Conservation (phyloP, 257 asterid genomes). For the Anisodus tanguticus region DNA sequence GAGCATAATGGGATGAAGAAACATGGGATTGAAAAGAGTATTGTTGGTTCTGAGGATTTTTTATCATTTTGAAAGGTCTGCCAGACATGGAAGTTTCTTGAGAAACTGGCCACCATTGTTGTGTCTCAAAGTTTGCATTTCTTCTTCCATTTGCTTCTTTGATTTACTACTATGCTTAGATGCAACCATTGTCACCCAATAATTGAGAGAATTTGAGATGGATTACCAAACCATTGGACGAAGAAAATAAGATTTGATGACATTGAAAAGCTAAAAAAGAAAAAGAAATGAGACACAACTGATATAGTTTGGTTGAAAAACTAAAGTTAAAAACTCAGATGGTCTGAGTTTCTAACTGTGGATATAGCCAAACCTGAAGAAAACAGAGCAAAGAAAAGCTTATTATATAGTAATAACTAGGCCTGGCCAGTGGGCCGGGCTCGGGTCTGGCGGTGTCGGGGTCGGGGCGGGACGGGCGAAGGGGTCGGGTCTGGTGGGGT, state of each 20-base stretch:
- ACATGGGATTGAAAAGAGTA: conserved; percentile 35
- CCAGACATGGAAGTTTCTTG: conserved; percentile 54
- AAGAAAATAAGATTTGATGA: neutral
- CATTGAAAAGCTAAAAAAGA: neutral
- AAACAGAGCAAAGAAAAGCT: conserved; percentile 16
- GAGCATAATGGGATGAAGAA: neutral
- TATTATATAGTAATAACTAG: no score
- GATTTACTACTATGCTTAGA: conserved; percentile 54
- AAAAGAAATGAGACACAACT: neutral
- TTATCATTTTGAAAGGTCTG: conserved; percentile 64
- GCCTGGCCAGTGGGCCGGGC: no score
- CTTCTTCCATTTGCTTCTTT: conserved; percentile 40
- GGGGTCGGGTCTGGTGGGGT: no score
- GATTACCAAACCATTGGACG: neutral
- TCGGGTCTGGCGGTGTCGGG: no score
- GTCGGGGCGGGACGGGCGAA: no score
- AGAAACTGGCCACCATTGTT: conserved; percentile 58
- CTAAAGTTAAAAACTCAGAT: conserved; percentile 42
- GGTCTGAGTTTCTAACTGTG: neutral
- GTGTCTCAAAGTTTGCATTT: conserved; percentile 34
- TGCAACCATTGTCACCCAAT: conserved; percentile 47
- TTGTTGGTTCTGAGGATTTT: conserved; percentile 58
- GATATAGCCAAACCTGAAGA: neutral
- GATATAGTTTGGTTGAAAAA: neutral
- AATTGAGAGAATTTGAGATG: conserved; percentile 30